Base-by-base conservation (phyloP, 768 basidiomycete species). In the Naganishia friedmannii region DNA sequence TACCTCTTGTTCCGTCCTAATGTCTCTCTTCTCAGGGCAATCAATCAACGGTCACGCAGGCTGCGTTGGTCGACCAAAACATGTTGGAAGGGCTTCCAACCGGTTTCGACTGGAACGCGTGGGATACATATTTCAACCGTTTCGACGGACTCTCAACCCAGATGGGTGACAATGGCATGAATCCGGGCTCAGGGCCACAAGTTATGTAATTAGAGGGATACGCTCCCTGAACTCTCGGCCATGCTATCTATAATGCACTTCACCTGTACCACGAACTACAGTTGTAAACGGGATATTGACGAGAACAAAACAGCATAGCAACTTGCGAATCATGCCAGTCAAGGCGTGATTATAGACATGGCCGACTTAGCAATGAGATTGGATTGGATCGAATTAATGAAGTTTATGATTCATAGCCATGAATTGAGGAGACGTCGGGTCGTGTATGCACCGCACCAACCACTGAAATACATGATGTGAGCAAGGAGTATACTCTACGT, bases 71-170 rank as follows among this genome's bases (percentile, higher is more conserved):
- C 39, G 72, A 69, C 53, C 70, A 55, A 55, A 73, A 70, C 28
- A 71, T 78, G 53, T 68, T 80, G 19, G 78, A 78, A 39, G 70
- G 72, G 8, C 53, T 79, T 29, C 80, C 80, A 3, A 72, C 73
- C 12, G 72, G 72, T 0, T 77, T 79, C 45, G 75, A 81, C 66
- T 81, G 73, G 60, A 63, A 74, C 51, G 58, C 72, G 28, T 78
- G 76, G 76, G 69, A 69, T 46, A 65, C 69, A 3, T 76, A 73
- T 54, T 76, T 76, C 45, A 57, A 51, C 28, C 56, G 58, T 23
- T 60, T 69, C 29, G 68, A 68, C 28, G 60, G 60, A 23, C 60
- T 63, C 39, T 63, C 60, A 29, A 42, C 60, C 13, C 60, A 63
- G 26, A 63, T 63, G 42, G 60, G 42, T 26, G 60, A 63, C 15